These are phyloP conservation scores for Arabis alpina DNA, from an alignment of 345 rosid species.

Conservation along the genomic window DNA sequence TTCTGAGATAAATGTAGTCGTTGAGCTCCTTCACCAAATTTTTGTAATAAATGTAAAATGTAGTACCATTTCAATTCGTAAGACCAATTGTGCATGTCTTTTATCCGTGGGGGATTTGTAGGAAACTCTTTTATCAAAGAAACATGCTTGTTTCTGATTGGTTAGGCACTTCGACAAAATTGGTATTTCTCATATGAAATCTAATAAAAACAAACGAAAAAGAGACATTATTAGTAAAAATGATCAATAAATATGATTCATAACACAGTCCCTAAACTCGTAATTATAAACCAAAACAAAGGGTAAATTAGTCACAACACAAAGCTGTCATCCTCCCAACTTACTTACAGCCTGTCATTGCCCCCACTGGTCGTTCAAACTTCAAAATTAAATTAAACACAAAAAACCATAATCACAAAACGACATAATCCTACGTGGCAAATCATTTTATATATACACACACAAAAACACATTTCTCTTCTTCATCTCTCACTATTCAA, in stretches of 20 bases:
- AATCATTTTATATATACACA: conserved; percentile 2
- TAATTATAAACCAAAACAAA: conserved; percentile 10
- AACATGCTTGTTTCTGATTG: too few species aligned
- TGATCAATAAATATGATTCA: background rate
- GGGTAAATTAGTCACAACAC: conserved; percentile 1
- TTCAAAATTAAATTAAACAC: conserved; percentile 9
- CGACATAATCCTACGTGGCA: conserved; percentile 52
- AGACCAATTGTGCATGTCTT: too few species aligned
- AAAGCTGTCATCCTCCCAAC: conserved; percentile 41
- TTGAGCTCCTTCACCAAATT: too few species aligned
- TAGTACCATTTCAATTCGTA: too few species aligned
- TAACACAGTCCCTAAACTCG: conserved; percentile 22
- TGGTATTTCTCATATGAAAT: too few species aligned
- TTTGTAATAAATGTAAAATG: too few species aligned
- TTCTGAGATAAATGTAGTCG: too few species aligned
- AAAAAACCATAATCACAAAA: conserved; percentile 16
- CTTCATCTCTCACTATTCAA: too few species aligned
- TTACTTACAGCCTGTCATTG: conserved; percentile 56
- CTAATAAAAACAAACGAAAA: background rate
- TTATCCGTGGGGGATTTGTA: too few species aligned
- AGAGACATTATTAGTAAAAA: background rate
- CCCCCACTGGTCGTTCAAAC: conserved; percentile 61
- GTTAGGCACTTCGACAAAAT: too few species aligned
- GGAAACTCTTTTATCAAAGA: too few species aligned
- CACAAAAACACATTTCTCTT: background rate